Base-by-base conservation (phyloP, 352 stramenopile genomes). In the Phytophthora capsici region DNA sequence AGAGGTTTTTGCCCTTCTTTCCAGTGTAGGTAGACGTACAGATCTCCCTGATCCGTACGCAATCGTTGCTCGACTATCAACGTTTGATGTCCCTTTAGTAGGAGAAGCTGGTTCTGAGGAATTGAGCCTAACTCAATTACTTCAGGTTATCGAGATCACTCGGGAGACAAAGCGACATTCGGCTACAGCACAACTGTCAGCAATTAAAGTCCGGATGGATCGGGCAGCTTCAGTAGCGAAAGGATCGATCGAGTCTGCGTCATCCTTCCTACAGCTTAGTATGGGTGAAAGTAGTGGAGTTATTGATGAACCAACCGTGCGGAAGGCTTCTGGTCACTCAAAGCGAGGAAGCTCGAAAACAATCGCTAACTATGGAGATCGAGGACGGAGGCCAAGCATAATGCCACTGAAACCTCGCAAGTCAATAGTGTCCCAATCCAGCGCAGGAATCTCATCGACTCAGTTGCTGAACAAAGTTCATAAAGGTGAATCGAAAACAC, bases 31-130 rank as follows among this genome's bases (percentile, higher is more conserved):
- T 5, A 73, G 49, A 36, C 67, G 57, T 16, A 50, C 70, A 40
- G 75, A 86, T 28, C 68, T 86, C 25, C 63, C 73, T 8, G 75
- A 86, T 57, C 57, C 80, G 44, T 80, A 77, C 57, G 67, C 71
- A 17, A 50, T 84, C n/a, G 48, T 84, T 0, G 30, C 69, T 2
- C 56, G 65, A 12, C 47, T 86, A 36, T 45, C 71, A 3, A 37
- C 57, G 32, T 13, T 32, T 37, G 28, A 34, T 13, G 26, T 8
- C 8, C 22, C 37, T 54, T 2, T 4, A 16, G n/a, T 50, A n/a
- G 28, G 8, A 8, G 28, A 13, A 12, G 8, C 28, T 14, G 28
- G 28, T 34, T 34, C 8, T 34, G 28, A 34, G 9, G 28, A 34
- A 34, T 16, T 78, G 1, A 74, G 69, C 6, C 48, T 82, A 13